Evolutionary conservation across 2,329 filamentous ascomycete genomes (phyloP).

Genomic region (Helicocarpus griseus): DNA sequence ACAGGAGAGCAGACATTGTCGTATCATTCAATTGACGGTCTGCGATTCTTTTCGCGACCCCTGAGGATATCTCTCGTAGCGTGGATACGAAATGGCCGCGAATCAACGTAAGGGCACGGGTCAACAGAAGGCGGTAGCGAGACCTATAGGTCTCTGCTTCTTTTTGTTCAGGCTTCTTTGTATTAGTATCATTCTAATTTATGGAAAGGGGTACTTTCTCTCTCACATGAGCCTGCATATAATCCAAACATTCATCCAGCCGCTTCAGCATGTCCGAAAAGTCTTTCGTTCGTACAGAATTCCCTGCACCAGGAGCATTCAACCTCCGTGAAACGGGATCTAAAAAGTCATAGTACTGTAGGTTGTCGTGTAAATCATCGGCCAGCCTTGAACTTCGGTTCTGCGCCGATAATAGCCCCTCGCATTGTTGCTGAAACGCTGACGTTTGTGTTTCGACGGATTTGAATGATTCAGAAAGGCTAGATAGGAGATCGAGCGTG

Average conservation of each 20-base stretch:
- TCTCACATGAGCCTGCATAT: conserved; percentile 78
- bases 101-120: conserved; percentile 56
- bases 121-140: conserved; percentile 73
- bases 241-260: conserved; percentile 81
- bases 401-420: conserved; percentile 76
- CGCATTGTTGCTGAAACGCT: conserved; percentile 87
- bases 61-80: conserved; percentile 53
- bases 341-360: conserved; percentile 91
- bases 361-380: conserved; percentile 73
- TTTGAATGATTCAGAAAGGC: conserved; percentile 75
- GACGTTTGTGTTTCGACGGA: conserved; percentile 82
- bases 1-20: conserved; percentile 59
- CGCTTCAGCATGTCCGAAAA: conserved; percentile 84
- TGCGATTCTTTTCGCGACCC: conserved; percentile 53
- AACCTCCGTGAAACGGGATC: conserved; percentile 82
- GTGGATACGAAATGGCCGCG: conserved; percentile 56
- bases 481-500: conserved; percentile 65
- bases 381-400: conserved; percentile 67
- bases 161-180: conserved; percentile 61
- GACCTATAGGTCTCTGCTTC: conserved; percentile 83
- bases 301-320: conserved; percentile 83
- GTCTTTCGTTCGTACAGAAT: conserved; percentile 70
- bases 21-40: conserved; percentile 62
- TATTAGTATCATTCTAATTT: conserved; percentile 15
- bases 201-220: background rate